phyloP scores from a whole-genome alignment of 768 basidiomycete genomes.

The Lepiota venenata region DNA sequence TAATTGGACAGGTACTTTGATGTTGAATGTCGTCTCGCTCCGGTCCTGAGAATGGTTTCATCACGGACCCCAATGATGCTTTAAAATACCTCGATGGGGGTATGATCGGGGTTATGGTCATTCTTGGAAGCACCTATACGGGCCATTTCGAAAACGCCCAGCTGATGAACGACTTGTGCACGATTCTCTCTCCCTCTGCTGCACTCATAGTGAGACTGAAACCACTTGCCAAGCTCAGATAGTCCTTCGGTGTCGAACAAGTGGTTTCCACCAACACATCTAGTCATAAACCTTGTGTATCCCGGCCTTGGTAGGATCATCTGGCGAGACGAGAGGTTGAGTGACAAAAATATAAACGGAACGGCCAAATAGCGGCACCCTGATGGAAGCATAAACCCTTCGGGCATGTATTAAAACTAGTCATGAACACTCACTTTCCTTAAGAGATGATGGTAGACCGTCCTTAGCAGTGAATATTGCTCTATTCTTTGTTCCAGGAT shows the following conservation, averaged over 20 bases:
- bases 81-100: conserved; percentile 71
- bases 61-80: conserved; percentile 48
- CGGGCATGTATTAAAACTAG: too few relatives aligned
- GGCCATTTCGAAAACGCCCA: conserved; percentile 79
- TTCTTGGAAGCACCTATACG: conserved; percentile 54
- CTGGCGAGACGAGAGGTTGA: conserved; percentile 52
- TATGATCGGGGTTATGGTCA: conserved; percentile 66
- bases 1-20: conserved; percentile 44
- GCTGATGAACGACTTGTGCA: conserved; percentile 73
- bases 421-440: too few relatives aligned
- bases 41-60: conserved; percentile 47
- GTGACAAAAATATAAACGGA: too few relatives aligned
- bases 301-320: conserved; percentile 69
- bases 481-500: too few relatives aligned
- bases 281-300: conserved; percentile 59
- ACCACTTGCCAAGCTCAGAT: conserved; percentile 16
- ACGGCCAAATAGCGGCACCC: too few relatives aligned
- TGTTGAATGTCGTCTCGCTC: conserved; percentile 57
- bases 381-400: too few relatives aligned
- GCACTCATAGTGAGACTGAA: conserved; percentile 51
- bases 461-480: too few relatives aligned
- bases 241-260: conserved; percentile 18
- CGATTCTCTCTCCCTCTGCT: conserved; percentile 59
- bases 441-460: too few relatives aligned
- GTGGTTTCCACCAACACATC: conserved; percentile 61